phyloP scores from a whole-genome alignment of 495 filamentous ascomycete species.

The Podospora fimiseda region DNA sequence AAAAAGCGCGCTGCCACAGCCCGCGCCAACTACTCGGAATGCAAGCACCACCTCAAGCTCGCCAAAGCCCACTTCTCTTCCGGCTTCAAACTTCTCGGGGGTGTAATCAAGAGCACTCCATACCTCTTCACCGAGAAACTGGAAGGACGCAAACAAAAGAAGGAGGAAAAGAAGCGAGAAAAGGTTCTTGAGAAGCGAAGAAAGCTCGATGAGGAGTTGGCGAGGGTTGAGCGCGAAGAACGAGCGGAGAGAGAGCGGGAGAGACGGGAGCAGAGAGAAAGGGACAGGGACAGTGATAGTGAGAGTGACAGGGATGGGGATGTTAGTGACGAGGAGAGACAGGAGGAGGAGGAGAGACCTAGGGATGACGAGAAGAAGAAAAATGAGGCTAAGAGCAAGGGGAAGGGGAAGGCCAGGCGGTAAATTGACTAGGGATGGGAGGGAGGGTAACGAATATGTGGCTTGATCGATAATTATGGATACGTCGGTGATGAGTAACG shows the following conservation, averaged over 20 bases:
- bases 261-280: neutral
- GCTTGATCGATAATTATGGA: too few species aligned
- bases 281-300: neutral
- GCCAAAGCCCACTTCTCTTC: slow-evolving; percentile 18
- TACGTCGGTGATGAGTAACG: too few species aligned
- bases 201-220: slow-evolving; percentile 9
- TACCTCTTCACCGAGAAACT: slow-evolving; percentile 17
- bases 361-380: neutral
- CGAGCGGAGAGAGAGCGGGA: neutral
- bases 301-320: neutral
- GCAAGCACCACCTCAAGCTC: slow-evolving; percentile 22
- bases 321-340: slow-evolving; percentile 10
- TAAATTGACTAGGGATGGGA: neutral
- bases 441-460: neutral
- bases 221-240: neutral
- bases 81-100: slow-evolving; percentile 13
- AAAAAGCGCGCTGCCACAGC: slow-evolving; percentile 23
- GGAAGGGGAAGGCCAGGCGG: neutral
- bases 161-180: slow-evolving; percentile 10
- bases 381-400: neutral
- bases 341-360: slow-evolving; percentile 5
- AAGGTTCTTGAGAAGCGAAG: slow-evolving; percentile 15
- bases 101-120: slow-evolving; percentile 12
- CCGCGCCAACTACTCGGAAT: slow-evolving; percentile 20
- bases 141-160: slow-evolving; percentile 5